Evolutionary conservation across 2,329 filamentous ascomycete species (phyloP).

Genomic region (Aspergillus sclerotialis): DNA sequence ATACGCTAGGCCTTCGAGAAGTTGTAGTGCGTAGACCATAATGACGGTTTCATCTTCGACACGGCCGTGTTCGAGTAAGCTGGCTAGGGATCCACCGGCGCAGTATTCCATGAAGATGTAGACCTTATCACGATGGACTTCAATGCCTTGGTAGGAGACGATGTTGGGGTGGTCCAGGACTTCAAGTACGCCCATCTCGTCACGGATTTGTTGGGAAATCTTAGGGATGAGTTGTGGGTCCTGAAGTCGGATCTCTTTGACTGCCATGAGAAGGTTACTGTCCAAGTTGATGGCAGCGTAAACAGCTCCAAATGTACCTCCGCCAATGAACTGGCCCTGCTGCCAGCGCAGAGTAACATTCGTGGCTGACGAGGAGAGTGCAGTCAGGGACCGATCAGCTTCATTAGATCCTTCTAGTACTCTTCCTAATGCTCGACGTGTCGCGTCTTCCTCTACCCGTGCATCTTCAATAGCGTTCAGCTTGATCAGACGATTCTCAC

Average conservation of each 20-base stretch:
- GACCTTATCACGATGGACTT: constrained; percentile 97
- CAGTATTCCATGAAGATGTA: constrained; percentile 99
- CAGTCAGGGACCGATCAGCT: constrained; percentile 88
- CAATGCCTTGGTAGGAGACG: constrained; percentile 95
- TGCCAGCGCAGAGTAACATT: constrained; percentile 97
- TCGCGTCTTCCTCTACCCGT: constrained; percentile 71
- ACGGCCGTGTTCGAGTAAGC: constrained; percentile 83
- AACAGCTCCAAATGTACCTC: constrained; percentile 93
- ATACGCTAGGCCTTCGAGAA: constrained; percentile 89
- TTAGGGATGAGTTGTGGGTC: constrained; percentile 94
- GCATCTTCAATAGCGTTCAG: constrained; percentile 70
- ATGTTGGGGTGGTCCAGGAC: constrained; percentile 96
- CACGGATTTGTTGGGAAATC: constrained; percentile 86
- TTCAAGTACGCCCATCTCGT: constrained; percentile 95
- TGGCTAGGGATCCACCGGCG: constrained; percentile 85
- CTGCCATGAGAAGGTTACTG: constrained; percentile 92
- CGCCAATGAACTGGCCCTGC: constrained; percentile 95
- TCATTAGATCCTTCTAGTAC: constrained; percentile 94
- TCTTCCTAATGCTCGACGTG: constrained; percentile 78
- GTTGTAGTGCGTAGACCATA: constrained; percentile 90
- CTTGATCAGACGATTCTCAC: constrained; percentile 65
- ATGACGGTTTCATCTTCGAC: constrained; percentile 98
- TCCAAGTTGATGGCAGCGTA: constrained; percentile 97
- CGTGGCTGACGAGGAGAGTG: constrained; percentile 85
- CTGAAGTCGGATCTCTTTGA: constrained; percentile 96